Evolutionary conservation across 441 rosid genomes (phyloP).

Genomic region (Manihot esculenta): DNA sequence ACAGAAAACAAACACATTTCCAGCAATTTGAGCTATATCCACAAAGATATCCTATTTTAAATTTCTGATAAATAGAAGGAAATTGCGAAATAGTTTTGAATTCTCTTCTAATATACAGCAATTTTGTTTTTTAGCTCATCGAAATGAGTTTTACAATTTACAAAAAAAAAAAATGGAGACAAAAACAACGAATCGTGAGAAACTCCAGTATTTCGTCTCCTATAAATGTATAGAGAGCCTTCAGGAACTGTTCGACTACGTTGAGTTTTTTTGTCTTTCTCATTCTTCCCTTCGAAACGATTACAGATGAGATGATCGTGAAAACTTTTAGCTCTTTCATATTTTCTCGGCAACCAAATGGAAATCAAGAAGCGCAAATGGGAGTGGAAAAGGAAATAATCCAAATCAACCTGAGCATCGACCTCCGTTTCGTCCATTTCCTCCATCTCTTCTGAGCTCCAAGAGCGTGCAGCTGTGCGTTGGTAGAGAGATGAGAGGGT

Average conservation of each 20-base stretch:
- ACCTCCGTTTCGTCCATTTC: conserved; percentile 74
- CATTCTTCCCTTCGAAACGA: background rate
- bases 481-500: background rate
- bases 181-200: background rate
- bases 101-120: background rate
- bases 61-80: background rate
- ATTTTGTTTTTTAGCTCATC: too few species aligned
- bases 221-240: background rate
- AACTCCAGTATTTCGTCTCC: background rate
- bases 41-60: background rate
- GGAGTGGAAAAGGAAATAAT: conserved; percentile 3
- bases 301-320: background rate
- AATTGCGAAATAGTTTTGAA: background rate
- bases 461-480: background rate
- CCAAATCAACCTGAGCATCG: conserved; percentile 51
- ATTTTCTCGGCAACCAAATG: conserved; percentile 35
- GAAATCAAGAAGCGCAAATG: conserved; percentile 11
- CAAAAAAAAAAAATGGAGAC: background rate
- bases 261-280: background rate
- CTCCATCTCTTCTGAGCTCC: conserved; percentile 28
- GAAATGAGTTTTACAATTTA: too few species aligned
- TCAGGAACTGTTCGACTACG: background rate
- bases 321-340: background rate
- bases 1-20: conserved; percentile 17
- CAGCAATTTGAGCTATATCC: background rate